A percentile compares a stretch with the other conserved stretches of the same genome.
phyloP scores from a whole-genome alignment of 306 rosid genomes.

The Datisca glomerata region DNA sequence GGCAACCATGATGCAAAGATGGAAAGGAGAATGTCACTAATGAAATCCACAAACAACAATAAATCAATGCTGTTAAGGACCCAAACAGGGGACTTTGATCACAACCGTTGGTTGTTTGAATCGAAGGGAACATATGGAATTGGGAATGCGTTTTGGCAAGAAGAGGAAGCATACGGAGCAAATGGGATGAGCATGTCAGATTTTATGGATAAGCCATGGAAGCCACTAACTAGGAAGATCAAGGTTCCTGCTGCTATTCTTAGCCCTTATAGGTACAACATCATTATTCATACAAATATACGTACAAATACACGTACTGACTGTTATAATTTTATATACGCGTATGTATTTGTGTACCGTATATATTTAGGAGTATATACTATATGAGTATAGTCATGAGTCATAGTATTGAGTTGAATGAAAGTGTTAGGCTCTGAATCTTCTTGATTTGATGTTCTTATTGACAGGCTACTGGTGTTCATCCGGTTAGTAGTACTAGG shows the following conservation, averaged over 20 bases:
- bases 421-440: too few species aligned
- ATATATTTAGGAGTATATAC: too few species aligned
- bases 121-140: slow-evolving; percentile 72
- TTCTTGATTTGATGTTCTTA: neutral
- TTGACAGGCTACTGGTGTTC: slow-evolving; percentile 47
- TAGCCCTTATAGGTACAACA: slow-evolving; percentile 66
- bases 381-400: too few species aligned
- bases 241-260: slow-evolving; percentile 37
- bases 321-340: too few species aligned
- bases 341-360: too few species aligned
- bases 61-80: slow-evolving; percentile 67
- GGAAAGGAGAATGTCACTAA: slow-evolving; percentile 57
- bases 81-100: slow-evolving; percentile 81
- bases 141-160: slow-evolving; percentile 71
- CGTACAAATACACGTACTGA: too few species aligned
- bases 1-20: slow-evolving; percentile 20
- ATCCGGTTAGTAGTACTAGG: slow-evolving; percentile 32
- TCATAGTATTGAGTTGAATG: too few species aligned
- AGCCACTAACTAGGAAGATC: slow-evolving; percentile 67
- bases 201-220: slow-evolving; percentile 87
- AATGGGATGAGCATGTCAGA: slow-evolving; percentile 49
- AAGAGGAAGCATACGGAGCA: slow-evolving; percentile 34
- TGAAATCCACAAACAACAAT: slow-evolving; percentile 38
- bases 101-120: slow-evolving; percentile 80
- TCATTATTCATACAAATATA: neutral